Evolutionary conservation across 2,329 filamentous ascomycete species (phyloP).

Genomic region (Aplosporella prunicola): DNA sequence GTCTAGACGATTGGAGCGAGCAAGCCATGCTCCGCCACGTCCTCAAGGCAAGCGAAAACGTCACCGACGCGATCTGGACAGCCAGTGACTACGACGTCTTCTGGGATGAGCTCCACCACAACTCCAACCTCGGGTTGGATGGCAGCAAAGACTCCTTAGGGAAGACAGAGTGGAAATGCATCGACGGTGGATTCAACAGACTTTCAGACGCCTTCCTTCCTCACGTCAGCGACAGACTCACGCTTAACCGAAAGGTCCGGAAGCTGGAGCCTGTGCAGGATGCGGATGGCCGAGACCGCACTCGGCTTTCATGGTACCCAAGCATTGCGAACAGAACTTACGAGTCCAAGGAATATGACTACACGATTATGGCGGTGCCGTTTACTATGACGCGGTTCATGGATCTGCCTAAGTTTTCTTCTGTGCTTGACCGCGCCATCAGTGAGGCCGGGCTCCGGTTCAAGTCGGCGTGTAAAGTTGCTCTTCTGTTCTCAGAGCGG

Average conservation of each 20-base stretch:
- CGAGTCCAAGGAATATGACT: constrained; percentile 1
- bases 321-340: neutral
- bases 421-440: neutral
- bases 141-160: neutral
- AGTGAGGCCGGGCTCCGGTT: constrained; percentile 2
- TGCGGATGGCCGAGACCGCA: neutral
- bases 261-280: neutral
- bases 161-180: constrained; percentile 1
- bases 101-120: constrained; percentile 5
- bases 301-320: constrained; percentile 3
- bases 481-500: neutral
- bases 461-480: constrained; percentile 5
- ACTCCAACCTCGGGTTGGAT: constrained; percentile 4
- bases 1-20: constrained; percentile 4
- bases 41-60: constrained; percentile 2
- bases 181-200: constrained; percentile 4
- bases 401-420: constrained; percentile 1
- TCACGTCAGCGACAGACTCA: neutral
- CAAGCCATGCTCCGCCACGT: constrained; percentile 2
- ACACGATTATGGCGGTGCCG: constrained; percentile 2
- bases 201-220: constrained; percentile 2
- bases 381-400: constrained; percentile 8
- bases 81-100: constrained; percentile 6
- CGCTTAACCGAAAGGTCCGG: constrained; percentile 1
- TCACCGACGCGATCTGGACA: constrained; percentile 4